phyloP scores from a whole-genome alignment of 805 yeast genomes.

The Saturnispora saitoi region DNA sequence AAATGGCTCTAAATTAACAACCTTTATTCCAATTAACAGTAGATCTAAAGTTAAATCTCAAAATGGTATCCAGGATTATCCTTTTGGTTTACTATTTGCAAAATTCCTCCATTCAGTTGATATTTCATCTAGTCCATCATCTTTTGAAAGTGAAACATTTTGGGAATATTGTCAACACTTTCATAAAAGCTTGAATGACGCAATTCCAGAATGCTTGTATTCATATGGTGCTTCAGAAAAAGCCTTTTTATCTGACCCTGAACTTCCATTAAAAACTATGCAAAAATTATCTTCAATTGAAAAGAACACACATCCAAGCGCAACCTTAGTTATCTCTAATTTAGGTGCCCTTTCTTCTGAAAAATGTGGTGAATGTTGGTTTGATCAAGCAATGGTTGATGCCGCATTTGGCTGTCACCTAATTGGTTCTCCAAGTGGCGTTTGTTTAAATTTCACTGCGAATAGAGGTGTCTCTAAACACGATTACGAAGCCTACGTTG shows the following conservation, averaged over 20 bases:
- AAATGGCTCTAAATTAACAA: conserved; percentile 1
- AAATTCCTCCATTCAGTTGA: conserved; percentile 4
- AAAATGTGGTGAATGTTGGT: conserved; percentile 1
- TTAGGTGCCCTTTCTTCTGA: conserved; percentile 3
- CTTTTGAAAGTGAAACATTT: not conserved
- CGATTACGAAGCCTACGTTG: conserved; percentile 3
- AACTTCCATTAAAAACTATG: conserved; percentile 1
- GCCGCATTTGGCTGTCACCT: conserved; percentile 11
- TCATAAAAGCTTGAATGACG: conserved; percentile 1
- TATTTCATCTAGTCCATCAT: not conserved
- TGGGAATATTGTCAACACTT: conserved; percentile 5
- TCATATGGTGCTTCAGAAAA: conserved; percentile 5
- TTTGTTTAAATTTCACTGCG: conserved; percentile 7
- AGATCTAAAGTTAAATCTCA: conserved; percentile 2
- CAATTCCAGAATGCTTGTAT: conserved; percentile 1
- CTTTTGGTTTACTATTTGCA: conserved; percentile 11
- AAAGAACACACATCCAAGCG: conserved; percentile 5
- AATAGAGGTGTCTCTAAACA: conserved; percentile 8
- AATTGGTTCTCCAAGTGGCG: conserved; percentile 1
- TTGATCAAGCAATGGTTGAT: conserved; percentile 14
- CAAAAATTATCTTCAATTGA: not conserved
- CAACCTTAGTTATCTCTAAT: conserved; percentile 11
- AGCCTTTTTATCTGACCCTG: not conserved
- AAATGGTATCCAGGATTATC: not conserved
- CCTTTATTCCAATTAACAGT: conserved; percentile 10